A percentile compares a stretch with the other conserved stretches of the same genome.
phyloP scores from a whole-genome alignment of 148 eudicot species.

The Chenopodium formosanum region DNA sequence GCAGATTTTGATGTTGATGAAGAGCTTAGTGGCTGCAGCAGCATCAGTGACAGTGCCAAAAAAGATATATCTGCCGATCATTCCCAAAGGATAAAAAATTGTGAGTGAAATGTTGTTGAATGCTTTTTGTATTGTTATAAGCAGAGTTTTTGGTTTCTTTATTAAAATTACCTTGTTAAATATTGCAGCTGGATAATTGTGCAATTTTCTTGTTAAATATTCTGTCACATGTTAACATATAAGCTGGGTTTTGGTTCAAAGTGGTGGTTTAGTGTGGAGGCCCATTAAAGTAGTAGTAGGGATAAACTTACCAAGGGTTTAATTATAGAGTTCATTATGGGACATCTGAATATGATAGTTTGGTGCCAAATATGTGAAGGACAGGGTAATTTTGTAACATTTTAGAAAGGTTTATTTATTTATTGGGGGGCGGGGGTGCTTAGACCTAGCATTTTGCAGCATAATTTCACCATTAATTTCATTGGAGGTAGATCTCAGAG shows the following conservation, averaged over 20 bases:
- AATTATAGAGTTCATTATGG: not conserved
- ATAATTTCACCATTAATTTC: not conserved
- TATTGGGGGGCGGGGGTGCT: not conserved
- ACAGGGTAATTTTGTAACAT: not conserved
- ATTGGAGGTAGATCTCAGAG: not conserved
- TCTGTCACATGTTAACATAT: not conserved
- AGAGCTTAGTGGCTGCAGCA: conserved; percentile 29
- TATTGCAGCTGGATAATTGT: not conserved
- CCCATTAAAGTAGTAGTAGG: not conserved
- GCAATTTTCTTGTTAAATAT: not conserved
- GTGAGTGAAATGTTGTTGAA: conserved; percentile 31
- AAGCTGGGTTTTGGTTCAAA: not conserved
- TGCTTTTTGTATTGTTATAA: not conserved
- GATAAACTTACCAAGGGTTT: not conserved
- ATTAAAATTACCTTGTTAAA: no score
- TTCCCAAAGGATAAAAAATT: conserved; percentile 30
- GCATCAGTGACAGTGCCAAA: conserved; percentile 14
- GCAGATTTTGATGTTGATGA: conserved; percentile 27
- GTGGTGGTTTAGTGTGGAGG: not conserved
- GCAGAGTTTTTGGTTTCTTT: not conserved
- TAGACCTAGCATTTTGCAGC: not conserved
- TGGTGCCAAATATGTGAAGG: not conserved
- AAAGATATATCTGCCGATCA: conserved; percentile 23
- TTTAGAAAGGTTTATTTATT: no score
- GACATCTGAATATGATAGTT: not conserved